phyloP scores from a whole-genome alignment of 2,329 filamentous ascomycete species.

The Penicillium psychrosexuale region DNA sequence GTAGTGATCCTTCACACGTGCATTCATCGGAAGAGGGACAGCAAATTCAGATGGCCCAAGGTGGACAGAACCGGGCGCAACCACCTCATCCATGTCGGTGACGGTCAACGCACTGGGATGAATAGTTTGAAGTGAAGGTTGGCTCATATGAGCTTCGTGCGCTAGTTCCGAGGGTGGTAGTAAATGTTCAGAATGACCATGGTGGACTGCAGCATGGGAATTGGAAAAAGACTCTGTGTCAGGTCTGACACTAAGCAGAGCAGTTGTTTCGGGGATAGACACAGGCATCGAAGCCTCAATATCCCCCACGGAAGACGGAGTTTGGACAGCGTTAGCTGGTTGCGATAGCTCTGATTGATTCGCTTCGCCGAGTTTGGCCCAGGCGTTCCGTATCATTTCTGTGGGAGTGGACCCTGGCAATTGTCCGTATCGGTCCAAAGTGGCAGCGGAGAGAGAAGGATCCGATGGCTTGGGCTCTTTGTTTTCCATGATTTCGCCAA shows the following conservation, averaged over 20 bases:
- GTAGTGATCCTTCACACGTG: conserved; percentile 44
- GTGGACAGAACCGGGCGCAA: conserved; percentile 31
- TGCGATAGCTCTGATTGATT: conserved; percentile 16
- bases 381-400: conserved; percentile 33
- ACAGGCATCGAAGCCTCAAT: conserved; percentile 34
- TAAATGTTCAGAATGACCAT: conserved; percentile 24
- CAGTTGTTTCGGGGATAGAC: conserved; percentile 29
- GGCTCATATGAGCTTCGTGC: conserved; percentile 15
- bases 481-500: conserved; percentile 20
- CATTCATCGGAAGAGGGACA: conserved; percentile 44
- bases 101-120: conserved; percentile 39
- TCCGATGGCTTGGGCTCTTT: conserved; percentile 9
- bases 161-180: conserved; percentile 29
- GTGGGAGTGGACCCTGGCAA: conserved; percentile 28
- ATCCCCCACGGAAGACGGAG: conserved; percentile 43
- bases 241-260: conserved; percentile 38
- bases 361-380: conserved; percentile 29
- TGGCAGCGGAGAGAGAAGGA: background rate
- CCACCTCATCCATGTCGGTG: conserved; percentile 25
- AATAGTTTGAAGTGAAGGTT: conserved; percentile 32
- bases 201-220: conserved; percentile 20
- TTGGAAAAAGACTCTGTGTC: conserved; percentile 30
- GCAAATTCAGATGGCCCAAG: conserved; percentile 43
- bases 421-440: conserved; percentile 23
- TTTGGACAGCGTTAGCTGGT: conserved; percentile 30